These are phyloP conservation scores for Luvunga scandens DNA, from an alignment of 345 rosid genomes.

Conservation along the genomic window DNA sequence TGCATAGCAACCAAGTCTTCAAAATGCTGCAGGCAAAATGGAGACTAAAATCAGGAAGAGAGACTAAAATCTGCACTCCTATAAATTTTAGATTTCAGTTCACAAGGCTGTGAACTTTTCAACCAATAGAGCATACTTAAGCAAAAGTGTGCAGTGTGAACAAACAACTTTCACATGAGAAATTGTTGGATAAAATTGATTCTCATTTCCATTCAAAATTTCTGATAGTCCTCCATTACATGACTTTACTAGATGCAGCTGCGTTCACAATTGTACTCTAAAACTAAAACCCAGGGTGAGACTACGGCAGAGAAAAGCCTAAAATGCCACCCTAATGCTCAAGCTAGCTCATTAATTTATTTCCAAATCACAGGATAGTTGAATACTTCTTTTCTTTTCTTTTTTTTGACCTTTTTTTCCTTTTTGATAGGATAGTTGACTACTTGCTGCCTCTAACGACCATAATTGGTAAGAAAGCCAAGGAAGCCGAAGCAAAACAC, in stretches of 20 bases:
- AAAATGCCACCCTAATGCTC: background rate
- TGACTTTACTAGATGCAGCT: background rate
- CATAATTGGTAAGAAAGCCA: background rate
- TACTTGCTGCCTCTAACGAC: background rate
- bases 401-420: too few relatives aligned
- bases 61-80: background rate
- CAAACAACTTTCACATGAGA: background rate
- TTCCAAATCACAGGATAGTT: too few relatives aligned
- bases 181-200: background rate
- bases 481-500: background rate
- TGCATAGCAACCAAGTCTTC: constrained; percentile 43
- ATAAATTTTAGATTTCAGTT: background rate
- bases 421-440: background rate
- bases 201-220: background rate
- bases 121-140: background rate
- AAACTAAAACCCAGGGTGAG: background rate
- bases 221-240: background rate
- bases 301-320: constrained; percentile 1
- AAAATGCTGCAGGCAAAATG: constrained; percentile 41
- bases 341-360: background rate
- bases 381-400: too few relatives aligned
- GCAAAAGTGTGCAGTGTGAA: background rate
- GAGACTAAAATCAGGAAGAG: background rate
- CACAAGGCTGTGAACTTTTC: background rate
- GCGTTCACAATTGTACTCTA: background rate